These are phyloP conservation scores for Mycena chlorophos DNA, from an alignment of 768 basidiomycete species.

Conservation along the genomic window DNA sequence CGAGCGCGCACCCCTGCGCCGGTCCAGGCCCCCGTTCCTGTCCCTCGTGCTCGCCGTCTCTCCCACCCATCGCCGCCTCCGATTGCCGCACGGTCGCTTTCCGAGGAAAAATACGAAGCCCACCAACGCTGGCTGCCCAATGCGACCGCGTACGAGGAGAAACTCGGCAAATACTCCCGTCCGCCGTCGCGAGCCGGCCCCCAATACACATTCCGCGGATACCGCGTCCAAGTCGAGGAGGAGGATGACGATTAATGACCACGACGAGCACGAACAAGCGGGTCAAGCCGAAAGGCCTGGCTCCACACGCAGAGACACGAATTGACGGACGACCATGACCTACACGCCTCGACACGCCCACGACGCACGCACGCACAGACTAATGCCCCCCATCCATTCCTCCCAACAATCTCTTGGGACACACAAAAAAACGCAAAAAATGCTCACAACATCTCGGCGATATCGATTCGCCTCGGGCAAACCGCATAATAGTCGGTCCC, in stretches of 20 bases:
- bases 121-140: conserved; percentile 68
- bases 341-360: conserved; percentile 19
- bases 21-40: conserved; percentile 29
- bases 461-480: conserved; percentile 15
- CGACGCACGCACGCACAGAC: conserved; percentile 13
- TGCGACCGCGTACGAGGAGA: conserved; percentile 21
- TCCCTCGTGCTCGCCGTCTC: conserved; percentile 44
- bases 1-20: conserved; percentile 33
- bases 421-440: neutral
- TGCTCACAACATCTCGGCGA: conserved; percentile 7
- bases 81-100: conserved; percentile 54
- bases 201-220: conserved; percentile 18
- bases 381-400: conserved; percentile 20
- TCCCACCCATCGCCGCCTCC: conserved; percentile 57
- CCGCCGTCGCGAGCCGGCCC: conserved; percentile 31
- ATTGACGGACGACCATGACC: conserved; percentile 20
- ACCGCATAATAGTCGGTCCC: conserved; percentile 25
- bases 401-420: neutral
- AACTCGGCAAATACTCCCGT: conserved; percentile 19
- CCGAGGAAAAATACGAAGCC: conserved; percentile 63
- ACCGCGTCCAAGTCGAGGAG: conserved; percentile 2
- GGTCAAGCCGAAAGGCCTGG: neutral
- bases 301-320: neutral
- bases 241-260: conserved; percentile 14
- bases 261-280: neutral